A percentile compares a stretch with the other conserved stretches of the same genome.
phyloP scores from a whole-genome alignment of 1,284 basidiomycete species.

The Leccinum insigne region DNA sequence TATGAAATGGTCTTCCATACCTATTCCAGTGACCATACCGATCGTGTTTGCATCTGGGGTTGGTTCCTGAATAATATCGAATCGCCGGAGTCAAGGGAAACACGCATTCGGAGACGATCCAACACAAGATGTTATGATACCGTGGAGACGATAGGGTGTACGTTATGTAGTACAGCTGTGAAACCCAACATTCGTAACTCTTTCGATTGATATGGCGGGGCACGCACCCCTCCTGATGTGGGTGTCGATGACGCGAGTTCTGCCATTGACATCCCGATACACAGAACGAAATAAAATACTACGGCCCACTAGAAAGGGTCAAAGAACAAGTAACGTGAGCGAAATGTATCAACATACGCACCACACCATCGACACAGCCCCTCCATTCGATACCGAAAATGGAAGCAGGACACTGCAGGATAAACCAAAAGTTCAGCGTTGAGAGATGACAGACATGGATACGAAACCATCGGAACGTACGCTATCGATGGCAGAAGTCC shows the following conservation, averaged over 20 bases:
- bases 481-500: too few species aligned
- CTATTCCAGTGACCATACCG: conserved; percentile 38
- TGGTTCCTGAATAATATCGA: background rate
- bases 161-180: conserved; percentile 41
- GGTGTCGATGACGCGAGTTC: background rate
- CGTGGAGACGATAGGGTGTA: conserved; percentile 35
- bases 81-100: background rate
- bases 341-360: too few species aligned
- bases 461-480: too few species aligned
- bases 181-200: background rate
- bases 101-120: conserved; percentile 34
- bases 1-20: conserved; percentile 5
- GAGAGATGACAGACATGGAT: too few species aligned
- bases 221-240: background rate
- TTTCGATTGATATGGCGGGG: background rate
- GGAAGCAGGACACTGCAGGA: too few species aligned
- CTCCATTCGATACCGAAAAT: too few species aligned
- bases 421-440: too few species aligned
- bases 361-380: too few species aligned
- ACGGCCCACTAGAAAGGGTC: background rate
- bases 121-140: conserved; percentile 37
- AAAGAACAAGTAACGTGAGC: background rate
- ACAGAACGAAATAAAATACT: background rate
- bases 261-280: background rate
- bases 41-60: conserved; percentile 38